Conservation (phyloP, 192 early-diverging fungal species). For the Backusella tuberculispora region DNA sequence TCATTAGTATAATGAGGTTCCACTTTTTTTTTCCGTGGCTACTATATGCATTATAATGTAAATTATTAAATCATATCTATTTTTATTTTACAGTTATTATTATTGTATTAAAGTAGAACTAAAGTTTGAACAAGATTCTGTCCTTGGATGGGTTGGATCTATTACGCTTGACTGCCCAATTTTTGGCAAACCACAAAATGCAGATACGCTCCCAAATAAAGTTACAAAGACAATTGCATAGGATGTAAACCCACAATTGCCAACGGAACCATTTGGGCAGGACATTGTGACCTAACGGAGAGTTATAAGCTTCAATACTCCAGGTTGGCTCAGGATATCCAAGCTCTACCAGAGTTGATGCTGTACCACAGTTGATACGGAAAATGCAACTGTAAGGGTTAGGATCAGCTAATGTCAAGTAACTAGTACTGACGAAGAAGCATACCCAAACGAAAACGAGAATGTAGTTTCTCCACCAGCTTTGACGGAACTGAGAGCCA, state of each 20-base stretch:
- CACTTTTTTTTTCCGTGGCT: too few species aligned
- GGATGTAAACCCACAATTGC: slow-evolving; percentile 55
- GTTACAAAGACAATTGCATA: slow-evolving; percentile 45
- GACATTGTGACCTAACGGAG: slow-evolving; percentile 70
- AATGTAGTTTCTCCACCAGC: slow-evolving; percentile 65
- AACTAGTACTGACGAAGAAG: slow-evolving; percentile 53
- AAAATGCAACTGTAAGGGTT: slow-evolving; percentile 57
- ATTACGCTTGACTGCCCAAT: slow-evolving; percentile 34
- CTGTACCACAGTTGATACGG: slow-evolving; percentile 74
- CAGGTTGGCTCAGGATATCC: slow-evolving; percentile 42
- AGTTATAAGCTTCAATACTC: slow-evolving; percentile 61
- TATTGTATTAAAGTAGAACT: neutral
- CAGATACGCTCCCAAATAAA: slow-evolving; percentile 53
- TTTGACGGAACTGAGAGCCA: slow-evolving; percentile 65
- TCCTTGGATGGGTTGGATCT: neutral
- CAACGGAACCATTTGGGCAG: slow-evolving; percentile 64
- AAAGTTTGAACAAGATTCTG: neutral
- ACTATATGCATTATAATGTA: neutral
- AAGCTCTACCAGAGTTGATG: slow-evolving; percentile 42
- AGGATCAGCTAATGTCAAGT: slow-evolving; percentile 58
- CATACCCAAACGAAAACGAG: slow-evolving; percentile 57
- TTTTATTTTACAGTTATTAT: slow-evolving; percentile 12
- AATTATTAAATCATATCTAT: neutral
- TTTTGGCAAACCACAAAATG: slow-evolving; percentile 52
- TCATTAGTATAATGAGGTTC: too few species aligned